Evolutionary conservation across 225 moss, liverwort and hornwort species (phyloP), one percentile per base, ranked within the genome.

Genomic region (Antitrichia curtipendula): DNA sequence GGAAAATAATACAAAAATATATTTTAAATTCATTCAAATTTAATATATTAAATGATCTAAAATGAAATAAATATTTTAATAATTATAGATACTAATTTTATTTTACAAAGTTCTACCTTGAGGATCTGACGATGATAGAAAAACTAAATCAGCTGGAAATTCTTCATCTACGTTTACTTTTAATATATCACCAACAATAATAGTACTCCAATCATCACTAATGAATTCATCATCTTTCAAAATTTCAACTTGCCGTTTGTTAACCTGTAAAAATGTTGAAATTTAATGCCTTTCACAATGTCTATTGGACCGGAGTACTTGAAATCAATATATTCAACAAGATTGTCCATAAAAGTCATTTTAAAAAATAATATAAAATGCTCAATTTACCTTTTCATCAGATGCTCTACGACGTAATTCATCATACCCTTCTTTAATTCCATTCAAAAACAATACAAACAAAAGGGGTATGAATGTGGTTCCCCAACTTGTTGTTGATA

Each of bases 131-230:
- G 97, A 99, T 1, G 95, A 97, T 85, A 97, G 61, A 28, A 99
- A 99, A 50, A 99, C 94, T 15, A 99, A 87, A 70, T 99, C 98
- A 50, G 98, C 94, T 38, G 97, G 98, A 86, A 99, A 99, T 72
- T 96, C 95, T 90, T 95, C 91, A 72, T 95, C 88, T 18, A 84
- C 87, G 13, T 96, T 94, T 27, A 99, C 90, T 76, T 97, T 96
- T 24, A 99, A 83, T 70, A 99, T 88, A 61, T 99, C 98, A 31
- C 98, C 98, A 78, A 99, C 97, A 49, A 96, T 65, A 53, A 99
- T 88, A 12, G 91, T 94, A 75, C 93, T 95, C 97, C 97, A 99
- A 56, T 88, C 64, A 68, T 92, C 88, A n/a, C 79, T 63, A 36
- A 90, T 47, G 58, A 99, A 97, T n/a, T 85, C 86, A 75, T 96